Evolutionary conservation across 2,329 filamentous ascomycete species (phyloP).

Genomic region (Alternaria sp.): DNA sequence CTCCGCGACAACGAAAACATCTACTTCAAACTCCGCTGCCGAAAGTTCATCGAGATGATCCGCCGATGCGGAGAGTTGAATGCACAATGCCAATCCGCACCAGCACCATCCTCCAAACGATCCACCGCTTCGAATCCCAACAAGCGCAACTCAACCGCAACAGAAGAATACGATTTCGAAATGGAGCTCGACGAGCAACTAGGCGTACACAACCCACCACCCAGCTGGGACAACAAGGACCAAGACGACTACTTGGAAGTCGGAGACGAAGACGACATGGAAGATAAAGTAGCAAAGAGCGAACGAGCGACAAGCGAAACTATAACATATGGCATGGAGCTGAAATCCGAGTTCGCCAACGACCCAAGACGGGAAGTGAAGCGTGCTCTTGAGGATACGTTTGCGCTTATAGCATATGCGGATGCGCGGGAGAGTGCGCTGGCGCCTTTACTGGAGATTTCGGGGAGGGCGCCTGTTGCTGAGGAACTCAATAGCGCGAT

Average conservation of each 20-base stretch:
- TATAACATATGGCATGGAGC: constrained; percentile 77
- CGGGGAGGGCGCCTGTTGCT: constrained; percentile 77
- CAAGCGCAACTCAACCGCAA: constrained; percentile 48
- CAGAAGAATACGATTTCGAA: constrained; percentile 61
- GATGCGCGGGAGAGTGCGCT: constrained; percentile 81
- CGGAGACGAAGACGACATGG: constrained; percentile 31
- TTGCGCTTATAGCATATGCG: constrained; percentile 84
- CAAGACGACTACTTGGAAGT: constrained; percentile 50
- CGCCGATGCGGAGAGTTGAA: constrained; percentile 52
- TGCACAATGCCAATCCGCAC: constrained; percentile 31
- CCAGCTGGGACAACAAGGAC: constrained; percentile 36
- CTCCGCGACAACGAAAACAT: constrained; percentile 81
- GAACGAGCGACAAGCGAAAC: constrained; percentile 69
- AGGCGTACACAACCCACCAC: constrained; percentile 40
- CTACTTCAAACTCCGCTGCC: constrained; percentile 84
- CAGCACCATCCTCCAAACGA: constrained; percentile 37
- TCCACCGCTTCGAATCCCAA: constrained; percentile 33
- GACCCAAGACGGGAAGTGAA: constrained; percentile 74
- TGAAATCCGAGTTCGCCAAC: constrained; percentile 77
- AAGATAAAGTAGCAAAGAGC: constrained; percentile 41
- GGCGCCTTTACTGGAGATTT: constrained; percentile 76
- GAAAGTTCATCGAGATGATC: constrained; percentile 91
- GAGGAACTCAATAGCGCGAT: constrained; percentile 96
- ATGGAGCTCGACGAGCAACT: constrained; percentile 63
- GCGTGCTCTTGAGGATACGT: constrained; percentile 81